Evolutionary conservation across 805 yeast species (phyloP).

Genomic region (Hanseniaspora guilliermondii): DNA sequence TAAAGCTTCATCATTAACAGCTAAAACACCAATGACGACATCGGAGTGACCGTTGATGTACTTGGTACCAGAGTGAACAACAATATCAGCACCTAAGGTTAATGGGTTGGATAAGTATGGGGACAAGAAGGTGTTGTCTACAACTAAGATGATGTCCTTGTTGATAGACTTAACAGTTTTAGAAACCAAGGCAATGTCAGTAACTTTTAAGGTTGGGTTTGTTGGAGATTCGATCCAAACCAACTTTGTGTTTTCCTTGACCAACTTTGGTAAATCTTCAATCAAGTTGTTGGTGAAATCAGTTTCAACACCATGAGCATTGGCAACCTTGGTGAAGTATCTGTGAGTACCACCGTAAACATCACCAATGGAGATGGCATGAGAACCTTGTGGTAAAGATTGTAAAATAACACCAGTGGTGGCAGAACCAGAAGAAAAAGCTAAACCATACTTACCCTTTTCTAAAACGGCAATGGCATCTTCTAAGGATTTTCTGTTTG

Average conservation of each 20-base stretch:
- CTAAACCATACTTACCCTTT: slow-evolving; percentile 61
- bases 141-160: slow-evolving; percentile 50
- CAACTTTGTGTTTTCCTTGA: slow-evolving; percentile 52
- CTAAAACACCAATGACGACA: slow-evolving; percentile 76
- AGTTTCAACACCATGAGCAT: slow-evolving; percentile 60
- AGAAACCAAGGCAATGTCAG: slow-evolving; percentile 58
- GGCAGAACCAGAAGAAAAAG: slow-evolving; percentile 78
- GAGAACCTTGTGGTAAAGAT: slow-evolving; percentile 57
- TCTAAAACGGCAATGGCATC: slow-evolving; percentile 68
- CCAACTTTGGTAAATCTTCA: slow-evolving; percentile 42
- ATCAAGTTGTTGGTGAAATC: slow-evolving; percentile 55
- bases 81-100: slow-evolving; percentile 72
- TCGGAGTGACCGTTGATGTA: slow-evolving; percentile 89
- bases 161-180: slow-evolving; percentile 40
- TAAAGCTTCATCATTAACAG: slow-evolving; percentile 48
- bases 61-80: slow-evolving; percentile 80
- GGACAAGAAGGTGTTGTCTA: slow-evolving; percentile 79
- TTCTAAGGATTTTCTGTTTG: slow-evolving; percentile 75
- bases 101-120: slow-evolving; percentile 82
- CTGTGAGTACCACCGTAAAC: slow-evolving; percentile 89
- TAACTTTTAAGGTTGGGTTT: slow-evolving; percentile 71
- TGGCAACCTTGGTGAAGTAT: slow-evolving; percentile 76
- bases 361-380: slow-evolving; percentile 68
- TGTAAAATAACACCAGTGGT: slow-evolving; percentile 68
- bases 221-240: slow-evolving; percentile 88